Conservation (phyloP, 805 yeast genomes). For the Candida sakaeoensis region DNA sequence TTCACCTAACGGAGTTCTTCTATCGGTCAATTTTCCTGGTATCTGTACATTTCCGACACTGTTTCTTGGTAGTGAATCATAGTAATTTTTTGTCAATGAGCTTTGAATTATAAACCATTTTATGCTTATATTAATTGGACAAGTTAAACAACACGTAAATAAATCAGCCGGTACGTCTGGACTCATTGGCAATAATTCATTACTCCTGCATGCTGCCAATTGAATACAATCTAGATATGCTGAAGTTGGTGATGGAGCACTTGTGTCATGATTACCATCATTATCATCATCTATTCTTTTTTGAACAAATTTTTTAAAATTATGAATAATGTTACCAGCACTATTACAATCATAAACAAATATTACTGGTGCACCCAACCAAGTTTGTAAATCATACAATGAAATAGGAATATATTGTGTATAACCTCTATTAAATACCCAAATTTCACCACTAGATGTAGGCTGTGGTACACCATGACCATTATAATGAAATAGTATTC, state of each 20-base stretch:
- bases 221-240: slow-evolving; percentile 86
- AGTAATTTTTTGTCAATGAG: slow-evolving; percentile 54
- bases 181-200: slow-evolving; percentile 85
- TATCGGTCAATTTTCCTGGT: slow-evolving; percentile 88
- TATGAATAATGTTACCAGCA: slow-evolving; percentile 89
- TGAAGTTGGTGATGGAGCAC: slow-evolving; percentile 59
- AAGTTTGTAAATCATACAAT: slow-evolving; percentile 88
- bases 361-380: slow-evolving; percentile 97
- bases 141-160: slow-evolving; percentile 91
- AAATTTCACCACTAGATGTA: slow-evolving; percentile 91
- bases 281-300: slow-evolving; percentile 85
- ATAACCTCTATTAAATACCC: slow-evolving; percentile 97
- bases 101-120: slow-evolving; percentile 88
- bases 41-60: slow-evolving; percentile 59
- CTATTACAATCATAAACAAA: slow-evolving; percentile 92
- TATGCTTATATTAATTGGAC: slow-evolving; percentile 92
- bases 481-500: slow-evolving; percentile 90
- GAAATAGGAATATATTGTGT: slow-evolving; percentile 97
- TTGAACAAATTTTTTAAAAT: slow-evolving; percentile 85
- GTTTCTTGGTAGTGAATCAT: slow-evolving; percentile 42
- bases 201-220: slow-evolving; percentile 84
- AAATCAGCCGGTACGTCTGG: slow-evolving; percentile 95
- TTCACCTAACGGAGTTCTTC: slow-evolving; percentile 94
- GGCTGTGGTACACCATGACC: slow-evolving; percentile 99
- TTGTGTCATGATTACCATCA: slow-evolving; percentile 49